phyloP scores from a whole-genome alignment of 2,329 filamentous ascomycete genomes.

The Orbilia quercus region DNA sequence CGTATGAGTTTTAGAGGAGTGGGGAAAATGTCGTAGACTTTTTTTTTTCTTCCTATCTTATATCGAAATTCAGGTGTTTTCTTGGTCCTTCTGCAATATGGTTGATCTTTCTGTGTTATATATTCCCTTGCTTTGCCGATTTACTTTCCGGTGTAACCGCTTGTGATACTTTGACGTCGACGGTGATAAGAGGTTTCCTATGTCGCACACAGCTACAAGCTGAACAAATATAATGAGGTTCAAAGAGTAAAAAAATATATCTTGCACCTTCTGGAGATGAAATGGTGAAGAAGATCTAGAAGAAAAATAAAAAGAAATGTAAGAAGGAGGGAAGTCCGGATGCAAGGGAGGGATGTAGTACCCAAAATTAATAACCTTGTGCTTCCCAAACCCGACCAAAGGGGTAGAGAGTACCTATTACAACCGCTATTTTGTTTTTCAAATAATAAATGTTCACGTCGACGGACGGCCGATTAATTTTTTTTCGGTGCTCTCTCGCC shows the following conservation, averaged over 20 bases:
- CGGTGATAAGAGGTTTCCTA: conserved; percentile 48
- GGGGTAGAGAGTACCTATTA: conserved; percentile 39
- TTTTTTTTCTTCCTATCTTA: conserved; percentile 5
- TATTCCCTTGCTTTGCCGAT: conserved; percentile 3
- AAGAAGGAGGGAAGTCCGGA: conserved; percentile 16
- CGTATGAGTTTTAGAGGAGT: background rate
- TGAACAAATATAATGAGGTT: too few relatives aligned
- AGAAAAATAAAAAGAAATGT: conserved; percentile 20
- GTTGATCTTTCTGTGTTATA: background rate
- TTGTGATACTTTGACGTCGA: conserved; percentile 54
- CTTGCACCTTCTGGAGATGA: conserved; percentile 47
- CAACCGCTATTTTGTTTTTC: conserved; percentile 46
- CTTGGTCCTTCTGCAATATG: conserved; percentile 24
- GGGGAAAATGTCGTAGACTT: conserved; percentile 26
- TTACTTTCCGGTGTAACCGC: conserved; percentile 40
- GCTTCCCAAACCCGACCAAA: conserved; percentile 50
- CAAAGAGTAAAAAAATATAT: conserved; percentile 22
- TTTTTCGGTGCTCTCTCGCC: conserved; percentile 1
- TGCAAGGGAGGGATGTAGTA: conserved; percentile 35
- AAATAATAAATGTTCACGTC: conserved; percentile 55
- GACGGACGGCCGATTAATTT: conserved; percentile 31
- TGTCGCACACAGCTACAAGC: conserved; percentile 30
- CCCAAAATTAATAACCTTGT: conserved; percentile 53
- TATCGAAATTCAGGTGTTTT: conserved; percentile 22
- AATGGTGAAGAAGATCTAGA: conserved; percentile 41